Percentiles rank a stretch among this genome's conserved stretches.
phyloP scores from a whole-genome alignment of 2,329 filamentous ascomycete genomes.

The Fusarium sp. region DNA sequence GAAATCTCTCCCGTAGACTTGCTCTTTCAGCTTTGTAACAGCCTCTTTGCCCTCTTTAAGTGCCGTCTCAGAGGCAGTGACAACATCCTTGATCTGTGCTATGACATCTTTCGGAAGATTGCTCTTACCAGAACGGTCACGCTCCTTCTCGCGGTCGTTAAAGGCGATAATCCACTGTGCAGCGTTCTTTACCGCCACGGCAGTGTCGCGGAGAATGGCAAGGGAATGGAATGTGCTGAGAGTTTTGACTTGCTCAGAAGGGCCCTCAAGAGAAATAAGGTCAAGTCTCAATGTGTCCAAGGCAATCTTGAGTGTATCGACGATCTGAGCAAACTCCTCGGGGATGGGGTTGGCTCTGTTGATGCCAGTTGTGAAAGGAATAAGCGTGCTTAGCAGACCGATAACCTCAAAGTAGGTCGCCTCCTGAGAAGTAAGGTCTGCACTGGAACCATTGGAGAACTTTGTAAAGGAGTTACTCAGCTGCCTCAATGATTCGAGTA shows the following conservation, averaged over 20 bases:
- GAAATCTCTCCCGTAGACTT: constrained; percentile 48
- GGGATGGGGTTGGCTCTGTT: constrained; percentile 43
- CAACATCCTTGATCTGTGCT: constrained; percentile 53
- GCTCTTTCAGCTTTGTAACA: constrained; percentile 50
- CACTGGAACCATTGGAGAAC: constrained; percentile 53
- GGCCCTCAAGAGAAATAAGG: constrained; percentile 23
- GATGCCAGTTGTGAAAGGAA: constrained; percentile 50
- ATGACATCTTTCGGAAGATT: constrained; percentile 56
- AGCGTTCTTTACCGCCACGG: constrained; percentile 51
- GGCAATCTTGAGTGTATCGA: constrained; percentile 37
- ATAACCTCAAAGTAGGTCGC: constrained; percentile 60
- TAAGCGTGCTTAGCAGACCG: constrained; percentile 56
- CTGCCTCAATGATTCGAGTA: constrained; percentile 58
- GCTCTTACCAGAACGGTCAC: constrained; percentile 57
- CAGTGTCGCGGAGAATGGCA: constrained; percentile 56
- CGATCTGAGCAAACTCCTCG: constrained; percentile 48
- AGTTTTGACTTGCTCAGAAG: constrained; percentile 39
- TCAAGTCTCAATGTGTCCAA: constrained; percentile 36
- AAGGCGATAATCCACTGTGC: constrained; percentile 54
- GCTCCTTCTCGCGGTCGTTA: constrained; percentile 57
- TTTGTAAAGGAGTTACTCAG: constrained; percentile 59
- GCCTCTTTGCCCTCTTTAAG: constrained; percentile 53
- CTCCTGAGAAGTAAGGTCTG: constrained; percentile 59
- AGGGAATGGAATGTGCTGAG: constrained; percentile 55
- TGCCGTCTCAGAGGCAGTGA: constrained; percentile 48